Percentiles rank a stretch among this genome's conserved stretches.
Evolutionary conservation across 257 asterid genomes (phyloP).

Genomic region (Solanum commersonii): DNA sequence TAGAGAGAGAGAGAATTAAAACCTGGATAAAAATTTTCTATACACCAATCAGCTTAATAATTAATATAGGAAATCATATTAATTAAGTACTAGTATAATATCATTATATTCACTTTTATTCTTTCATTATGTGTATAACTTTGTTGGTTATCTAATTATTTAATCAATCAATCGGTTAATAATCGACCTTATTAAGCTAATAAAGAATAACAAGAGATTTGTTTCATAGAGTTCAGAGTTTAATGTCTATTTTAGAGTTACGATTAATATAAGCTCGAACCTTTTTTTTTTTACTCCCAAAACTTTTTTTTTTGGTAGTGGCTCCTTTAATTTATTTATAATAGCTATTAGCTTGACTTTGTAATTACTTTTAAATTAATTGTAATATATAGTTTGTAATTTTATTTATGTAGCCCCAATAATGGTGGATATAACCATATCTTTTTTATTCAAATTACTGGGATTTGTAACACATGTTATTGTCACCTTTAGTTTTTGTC

Average conservation of each 20-base stretch:
- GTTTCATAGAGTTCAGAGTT: background rate
- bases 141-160: background rate
- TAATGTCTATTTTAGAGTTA: background rate
- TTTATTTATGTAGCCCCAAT: background rate
- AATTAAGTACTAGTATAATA: background rate
- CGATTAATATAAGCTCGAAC: background rate
- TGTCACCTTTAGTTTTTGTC: background rate
- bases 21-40: no score
- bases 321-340: background rate
- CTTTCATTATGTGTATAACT: background rate
- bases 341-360: background rate
- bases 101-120: background rate
- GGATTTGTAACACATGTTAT: background rate
- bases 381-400: background rate
- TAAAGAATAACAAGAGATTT: background rate
- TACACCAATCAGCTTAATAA: no score
- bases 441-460: background rate
- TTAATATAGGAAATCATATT: background rate
- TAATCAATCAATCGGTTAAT: background rate
- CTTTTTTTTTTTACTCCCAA: rapidly evolving
- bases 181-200: background rate
- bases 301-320: background rate
- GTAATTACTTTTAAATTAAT: background rate
- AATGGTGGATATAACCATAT: background rate
- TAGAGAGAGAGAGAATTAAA: no score